Base-by-base conservation (phyloP, 2,329 filamentous ascomycete species). In the Fusarium decemcellulare region DNA sequence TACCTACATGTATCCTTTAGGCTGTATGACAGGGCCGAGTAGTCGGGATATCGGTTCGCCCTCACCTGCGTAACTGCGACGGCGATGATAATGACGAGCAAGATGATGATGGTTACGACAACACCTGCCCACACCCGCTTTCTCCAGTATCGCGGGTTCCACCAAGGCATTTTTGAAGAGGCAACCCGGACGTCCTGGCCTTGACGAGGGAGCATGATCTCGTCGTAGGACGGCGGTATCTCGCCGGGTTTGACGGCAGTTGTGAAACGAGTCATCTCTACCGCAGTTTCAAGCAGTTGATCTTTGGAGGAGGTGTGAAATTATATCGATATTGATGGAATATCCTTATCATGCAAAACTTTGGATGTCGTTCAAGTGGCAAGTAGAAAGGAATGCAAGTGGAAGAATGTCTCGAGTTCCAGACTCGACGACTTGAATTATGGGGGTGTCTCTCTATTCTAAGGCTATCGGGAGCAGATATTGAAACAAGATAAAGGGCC, bases 81-180 rank as follows among this genome's bases (percentile, higher is more conserved):
- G 6, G 81, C 79, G 11, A 86, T 81, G 8, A 86, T 81, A 46
- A 89, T 78, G 37, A 83, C 77, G 9, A 88, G 78, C 42, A 87
- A 72, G 14, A 90, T 74, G 36, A 80, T 71, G 3, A 84, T 50
- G 27, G 78, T 77, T 2, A 83, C 59, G 2, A 81, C 67, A 1
- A 79, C 74, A 5, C 68, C 81, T 7, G 86, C 72, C 84, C 85
- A 90, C 11, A 79, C 81, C 61, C 82, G 84, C 73, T 85, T 84
- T 42, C 83, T 79, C 89, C 88, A 91, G 48, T 81, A 81, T 52
- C 81, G 80, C 0, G 85, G 83, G 65, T 89, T 81, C 76, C 83
- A 88, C 76, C 76, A 79, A 8, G 79, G 77, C 63, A 74, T 76
- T 30, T 65, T 71, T 7, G 77, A 63, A 15, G 72, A 69, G 15